Conservation (phyloP, 106 monocot genomes). For the Allium fistulosum region DNA sequence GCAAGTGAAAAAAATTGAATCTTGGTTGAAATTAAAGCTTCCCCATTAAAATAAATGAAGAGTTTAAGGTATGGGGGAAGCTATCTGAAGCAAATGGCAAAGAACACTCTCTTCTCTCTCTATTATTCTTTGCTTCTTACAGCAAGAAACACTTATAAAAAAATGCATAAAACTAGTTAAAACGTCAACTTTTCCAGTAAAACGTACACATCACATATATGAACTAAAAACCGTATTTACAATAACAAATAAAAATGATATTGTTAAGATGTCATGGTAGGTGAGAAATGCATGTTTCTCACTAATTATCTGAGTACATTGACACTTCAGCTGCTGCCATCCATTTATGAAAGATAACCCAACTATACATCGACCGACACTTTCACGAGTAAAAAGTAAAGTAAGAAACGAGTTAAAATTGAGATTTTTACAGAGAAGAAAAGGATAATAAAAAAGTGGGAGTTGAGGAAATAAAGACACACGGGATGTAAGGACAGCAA, state of each 20-base stretch:
- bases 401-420: background rate
- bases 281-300: background rate
- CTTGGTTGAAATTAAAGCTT: background rate
- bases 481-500: background rate
- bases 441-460: background rate
- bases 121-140: constrained; percentile 11
- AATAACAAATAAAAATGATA: background rate
- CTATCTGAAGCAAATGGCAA: background rate
- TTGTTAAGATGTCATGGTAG: constrained; percentile 1
- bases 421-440: background rate
- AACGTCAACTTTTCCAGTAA: background rate
- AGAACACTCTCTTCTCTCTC: constrained; percentile 1
- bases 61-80: constrained; percentile 6
- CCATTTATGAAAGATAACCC: background rate
- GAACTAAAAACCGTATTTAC: constrained; percentile 1
- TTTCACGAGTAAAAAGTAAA: background rate
- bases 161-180: background rate
- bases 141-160: constrained; percentile 1
- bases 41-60: background rate
- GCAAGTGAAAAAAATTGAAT: background rate
- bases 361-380: background rate
- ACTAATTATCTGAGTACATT: background rate
- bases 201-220: constrained; percentile 6
- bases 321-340: background rate
- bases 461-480: background rate